Evolutionary conservation across 495 filamentous ascomycete genomes (phyloP), one percentile per base, ranked within the genome.

Genomic region (Neurospora tetraspora): DNA sequence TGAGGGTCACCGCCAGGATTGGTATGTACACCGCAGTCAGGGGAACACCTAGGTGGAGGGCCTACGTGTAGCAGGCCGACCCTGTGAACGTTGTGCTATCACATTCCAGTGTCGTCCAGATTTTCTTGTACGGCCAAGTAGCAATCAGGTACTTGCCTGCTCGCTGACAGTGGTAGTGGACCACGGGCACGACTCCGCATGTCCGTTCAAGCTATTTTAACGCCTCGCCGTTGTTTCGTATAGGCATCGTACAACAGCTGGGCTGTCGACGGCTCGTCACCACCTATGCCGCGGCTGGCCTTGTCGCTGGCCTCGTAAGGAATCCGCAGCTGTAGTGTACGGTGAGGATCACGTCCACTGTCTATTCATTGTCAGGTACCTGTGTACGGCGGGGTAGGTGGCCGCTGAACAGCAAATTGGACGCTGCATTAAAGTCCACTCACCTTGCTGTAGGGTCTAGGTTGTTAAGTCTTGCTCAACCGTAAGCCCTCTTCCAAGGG

Each of bases 101-200:
- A 71, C 73, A 71, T 43, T 53, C 47, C 70, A 39, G 47, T 34
- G 70, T 59, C 71, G 53, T 65, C 27, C n/a, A 9, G 7, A 39
- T 69, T 72, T 68, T 68, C 68, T 69, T 71, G 71, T 70, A 71
- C 71, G 71, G 71, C 71, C n/a, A 72, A 47, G 72, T 73, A 73
- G 69, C 43, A 69, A 23, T 31, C 23, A 71, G 47, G 72, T 73
- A 71, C 53, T 36, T 31, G 61, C 70, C 36, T 74, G 65, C 39
- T 39, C 38, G 40, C 34, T 53, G 34, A 71, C 37, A 39, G 45
- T 37, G 53, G 70, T 71, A 27, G 70, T 43, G 45, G 23, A 18
- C 53, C 68, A 69, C 9, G 70, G 11, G 10, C 73, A 69, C 53
- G 43, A 69, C 59, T 74, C 73, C 73, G 73, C 73, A 72, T 36